These are phyloP conservation scores for Jacaranda mimosifolia DNA, from an alignment of 257 asterid species.

Conservation along the genomic window DNA sequence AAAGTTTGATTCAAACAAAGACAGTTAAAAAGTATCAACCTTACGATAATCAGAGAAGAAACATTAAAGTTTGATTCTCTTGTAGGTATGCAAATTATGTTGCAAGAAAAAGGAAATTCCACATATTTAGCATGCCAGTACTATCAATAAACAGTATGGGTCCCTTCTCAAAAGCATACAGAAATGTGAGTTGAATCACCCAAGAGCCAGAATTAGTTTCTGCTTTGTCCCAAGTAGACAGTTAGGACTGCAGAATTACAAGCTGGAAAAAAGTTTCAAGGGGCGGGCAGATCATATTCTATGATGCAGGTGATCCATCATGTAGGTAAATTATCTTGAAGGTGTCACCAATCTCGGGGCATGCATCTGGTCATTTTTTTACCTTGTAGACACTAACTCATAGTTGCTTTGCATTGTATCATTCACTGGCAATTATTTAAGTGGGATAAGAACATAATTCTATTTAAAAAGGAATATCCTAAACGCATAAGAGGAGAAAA, in stretches of 20 bases:
- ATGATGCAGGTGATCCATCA: slow-evolving; percentile 8
- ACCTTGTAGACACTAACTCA: neutral
- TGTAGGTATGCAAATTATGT: neutral
- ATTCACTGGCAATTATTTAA: too few relatives aligned
- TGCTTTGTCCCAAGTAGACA: neutral
- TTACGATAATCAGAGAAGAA: neutral
- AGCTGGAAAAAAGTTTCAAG: neutral
- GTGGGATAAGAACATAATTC: neutral
- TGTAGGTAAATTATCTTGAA: neutral
- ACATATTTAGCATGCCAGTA: neutral
- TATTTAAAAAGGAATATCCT: neutral
- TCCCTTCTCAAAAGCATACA: neutral
- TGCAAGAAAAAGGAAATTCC: neutral
- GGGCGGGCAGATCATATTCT: neutral
- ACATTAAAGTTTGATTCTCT: neutral
- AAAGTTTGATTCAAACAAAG: neutral
- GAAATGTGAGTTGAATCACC: neutral
- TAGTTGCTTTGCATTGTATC: slow-evolving; percentile 10
- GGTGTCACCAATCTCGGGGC: too few relatives aligned
- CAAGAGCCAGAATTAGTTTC: neutral
- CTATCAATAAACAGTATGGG: neutral
- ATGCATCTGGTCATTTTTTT: neutral
- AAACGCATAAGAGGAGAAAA: neutral
- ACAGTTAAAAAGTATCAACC: neutral
- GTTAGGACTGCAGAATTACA: neutral